phyloP scores from a whole-genome alignment of 225 moss, liverwort and hornwort genomes.

The Ulota crispa region DNA sequence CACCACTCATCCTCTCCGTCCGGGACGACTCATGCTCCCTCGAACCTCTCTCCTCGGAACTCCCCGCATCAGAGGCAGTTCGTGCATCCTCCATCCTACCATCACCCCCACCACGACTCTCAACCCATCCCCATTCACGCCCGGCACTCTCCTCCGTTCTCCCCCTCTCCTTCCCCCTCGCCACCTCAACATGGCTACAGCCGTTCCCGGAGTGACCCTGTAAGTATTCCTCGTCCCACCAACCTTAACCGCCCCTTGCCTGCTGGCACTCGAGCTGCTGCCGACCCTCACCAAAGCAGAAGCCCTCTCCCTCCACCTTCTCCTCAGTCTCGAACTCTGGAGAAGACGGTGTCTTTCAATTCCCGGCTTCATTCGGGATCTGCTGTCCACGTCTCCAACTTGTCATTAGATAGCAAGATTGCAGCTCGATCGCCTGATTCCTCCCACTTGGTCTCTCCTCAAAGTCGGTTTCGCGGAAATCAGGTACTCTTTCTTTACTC shows the following conservation, averaged over 20 bases:
- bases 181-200: conserved; percentile 66
- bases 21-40: conserved; percentile 41
- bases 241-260: conserved; percentile 41
- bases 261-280: conserved; percentile 22
- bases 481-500: conserved; percentile 48
- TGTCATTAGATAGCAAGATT: conserved; percentile 71
- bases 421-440: conserved; percentile 71
- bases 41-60: conserved; percentile 71
- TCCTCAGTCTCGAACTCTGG: conserved; percentile 65
- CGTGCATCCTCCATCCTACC: conserved; percentile 56
- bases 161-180: conserved; percentile 90
- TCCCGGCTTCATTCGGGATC: conserved; percentile 56
- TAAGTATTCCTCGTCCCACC: conserved; percentile 71
- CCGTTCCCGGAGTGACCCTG: conserved; percentile 79
- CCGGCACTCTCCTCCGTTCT: conserved; percentile 67
- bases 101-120: conserved; percentile 59
- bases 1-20: conserved; percentile 50
- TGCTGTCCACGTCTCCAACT: conserved; percentile 58
- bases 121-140: conserved; percentile 75
- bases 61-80: conserved; percentile 74
- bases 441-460: conserved; percentile 71
- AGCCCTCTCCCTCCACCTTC: conserved; percentile 86
- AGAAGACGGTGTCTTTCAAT: conserved; percentile 60
- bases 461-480: conserved; percentile 62
- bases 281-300: conserved; percentile 52